Evolutionary conservation across 2,329 filamentous ascomycete species (phyloP).

Genomic region (Colletotrichum horii): DNA sequence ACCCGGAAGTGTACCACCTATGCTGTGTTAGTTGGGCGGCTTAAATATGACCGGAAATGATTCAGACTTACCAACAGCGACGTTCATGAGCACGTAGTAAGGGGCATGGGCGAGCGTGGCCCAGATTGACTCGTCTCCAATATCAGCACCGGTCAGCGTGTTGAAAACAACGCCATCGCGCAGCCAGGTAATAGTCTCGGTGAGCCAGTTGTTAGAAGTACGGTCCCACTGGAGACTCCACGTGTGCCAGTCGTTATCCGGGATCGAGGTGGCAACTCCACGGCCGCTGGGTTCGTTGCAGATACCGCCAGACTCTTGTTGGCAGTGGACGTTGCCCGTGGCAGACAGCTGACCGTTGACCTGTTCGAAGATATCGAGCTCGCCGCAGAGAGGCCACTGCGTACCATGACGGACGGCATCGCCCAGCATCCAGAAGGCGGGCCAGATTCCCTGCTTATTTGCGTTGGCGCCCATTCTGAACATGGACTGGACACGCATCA

Average conservation of each 20-base stretch:
- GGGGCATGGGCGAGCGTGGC: conserved; percentile 53
- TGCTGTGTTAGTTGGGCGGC: not conserved
- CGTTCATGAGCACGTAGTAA: conserved; percentile 58
- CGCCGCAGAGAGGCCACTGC: conserved; percentile 58
- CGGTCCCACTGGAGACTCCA: conserved; percentile 58
- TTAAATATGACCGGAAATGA: not conserved
- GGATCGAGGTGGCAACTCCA: conserved; percentile 37
- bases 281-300: conserved; percentile 58
- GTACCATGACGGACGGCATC: conserved; percentile 52
- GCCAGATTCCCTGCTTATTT: conserved; percentile 61
- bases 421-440: conserved; percentile 64
- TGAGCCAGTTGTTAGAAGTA: conserved; percentile 46
- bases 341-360: conserved; percentile 53
- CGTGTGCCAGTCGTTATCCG: conserved; percentile 49
- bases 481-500: conserved; percentile 50
- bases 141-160: conserved; percentile 46
- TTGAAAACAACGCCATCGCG: conserved; percentile 50
- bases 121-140: conserved; percentile 54
- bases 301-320: conserved; percentile 43
- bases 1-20: conserved; percentile 39
- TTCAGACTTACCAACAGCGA: conserved; percentile 55
- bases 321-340: conserved; percentile 60
- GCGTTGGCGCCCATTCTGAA: conserved; percentile 52
- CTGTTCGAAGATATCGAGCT: conserved; percentile 64
- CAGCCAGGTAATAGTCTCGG: conserved; percentile 58